Conservation (phyloP, 2,329 filamentous ascomycete genomes). For the Diaporthe sp. region DNA sequence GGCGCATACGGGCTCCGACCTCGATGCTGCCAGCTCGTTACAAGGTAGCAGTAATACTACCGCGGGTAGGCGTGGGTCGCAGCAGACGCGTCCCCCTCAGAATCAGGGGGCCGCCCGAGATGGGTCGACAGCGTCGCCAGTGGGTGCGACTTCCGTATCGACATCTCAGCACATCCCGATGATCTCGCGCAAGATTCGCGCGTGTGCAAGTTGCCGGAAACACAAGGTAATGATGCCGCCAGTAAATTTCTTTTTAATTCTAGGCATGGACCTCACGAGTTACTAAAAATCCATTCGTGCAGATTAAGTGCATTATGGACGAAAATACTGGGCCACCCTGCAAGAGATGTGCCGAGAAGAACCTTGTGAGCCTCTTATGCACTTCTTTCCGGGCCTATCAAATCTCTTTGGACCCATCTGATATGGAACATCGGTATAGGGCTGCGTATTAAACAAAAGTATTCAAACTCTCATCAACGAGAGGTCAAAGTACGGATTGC, state of each 20-base stretch:
- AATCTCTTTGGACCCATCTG: neutral
- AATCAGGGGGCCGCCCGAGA: neutral
- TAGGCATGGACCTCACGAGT: neutral
- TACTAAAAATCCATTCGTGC: neutral
- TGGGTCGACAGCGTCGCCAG: neutral
- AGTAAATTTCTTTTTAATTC: neutral
- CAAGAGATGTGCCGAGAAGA: conserved; percentile 49
- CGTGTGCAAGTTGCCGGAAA: conserved; percentile 53
- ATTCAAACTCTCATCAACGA: conserved; percentile 54
- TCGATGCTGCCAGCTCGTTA: neutral
- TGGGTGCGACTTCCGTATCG: neutral
- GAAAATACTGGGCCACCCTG: conserved; percentile 50
- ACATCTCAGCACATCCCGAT: neutral
- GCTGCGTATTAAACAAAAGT: conserved; percentile 52
- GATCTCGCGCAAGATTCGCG: conserved; percentile 53
- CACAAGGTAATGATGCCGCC: conserved; percentile 46
- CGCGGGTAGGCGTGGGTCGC: neutral
- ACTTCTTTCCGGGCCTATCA: neutral
- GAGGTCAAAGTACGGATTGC: conserved; percentile 46
- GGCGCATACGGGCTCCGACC: neutral
- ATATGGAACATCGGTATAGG: neutral
- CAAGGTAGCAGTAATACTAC: neutral
- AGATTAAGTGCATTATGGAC: conserved; percentile 56
- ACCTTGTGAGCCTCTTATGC: conserved; percentile 39
- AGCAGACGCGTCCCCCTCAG: neutral